Percentiles rank a stretch among this genome's conserved stretches.
Evolutionary conservation across 78 protist species (phyloP).

Genomic region (Pigoraptor vietnamica): DNA sequence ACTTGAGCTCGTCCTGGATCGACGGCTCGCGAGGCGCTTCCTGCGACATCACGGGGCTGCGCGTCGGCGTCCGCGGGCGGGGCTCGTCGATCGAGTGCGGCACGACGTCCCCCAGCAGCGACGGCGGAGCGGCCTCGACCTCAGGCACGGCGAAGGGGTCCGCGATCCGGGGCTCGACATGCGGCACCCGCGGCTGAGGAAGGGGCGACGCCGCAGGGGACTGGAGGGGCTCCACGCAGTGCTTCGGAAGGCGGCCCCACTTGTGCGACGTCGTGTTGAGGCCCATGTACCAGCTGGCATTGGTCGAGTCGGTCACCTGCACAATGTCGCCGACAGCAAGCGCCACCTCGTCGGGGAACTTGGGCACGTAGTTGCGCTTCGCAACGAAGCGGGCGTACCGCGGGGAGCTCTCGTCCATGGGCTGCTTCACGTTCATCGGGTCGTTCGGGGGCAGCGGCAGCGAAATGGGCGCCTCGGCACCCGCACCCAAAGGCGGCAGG

Average conservation of each 20-base stretch:
- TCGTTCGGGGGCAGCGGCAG: background rate
- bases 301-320: background rate
- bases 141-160: background rate
- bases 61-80: background rate
- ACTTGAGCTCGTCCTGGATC: no score
- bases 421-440: background rate
- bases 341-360: background rate
- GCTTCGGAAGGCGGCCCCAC: background rate
- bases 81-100: background rate
- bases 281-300: background rate
- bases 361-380: background rate
- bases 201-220: background rate
- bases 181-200: background rate
- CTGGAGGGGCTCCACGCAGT: background rate
- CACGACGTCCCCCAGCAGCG: background rate
- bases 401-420: background rate
- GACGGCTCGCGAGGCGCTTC: no score
- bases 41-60: background rate
- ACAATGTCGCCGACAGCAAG: background rate
- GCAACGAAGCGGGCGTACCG: background rate
- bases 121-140: background rate
- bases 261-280: background rate
- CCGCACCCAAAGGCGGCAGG: background rate
- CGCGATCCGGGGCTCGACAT: background rate
- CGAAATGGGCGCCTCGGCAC: background rate